Percentiles rank a stretch among this genome's conserved stretches.
These are phyloP conservation scores for Vigna hirtella DNA, from an alignment of 306 rosid species.

Conservation along the genomic window DNA sequence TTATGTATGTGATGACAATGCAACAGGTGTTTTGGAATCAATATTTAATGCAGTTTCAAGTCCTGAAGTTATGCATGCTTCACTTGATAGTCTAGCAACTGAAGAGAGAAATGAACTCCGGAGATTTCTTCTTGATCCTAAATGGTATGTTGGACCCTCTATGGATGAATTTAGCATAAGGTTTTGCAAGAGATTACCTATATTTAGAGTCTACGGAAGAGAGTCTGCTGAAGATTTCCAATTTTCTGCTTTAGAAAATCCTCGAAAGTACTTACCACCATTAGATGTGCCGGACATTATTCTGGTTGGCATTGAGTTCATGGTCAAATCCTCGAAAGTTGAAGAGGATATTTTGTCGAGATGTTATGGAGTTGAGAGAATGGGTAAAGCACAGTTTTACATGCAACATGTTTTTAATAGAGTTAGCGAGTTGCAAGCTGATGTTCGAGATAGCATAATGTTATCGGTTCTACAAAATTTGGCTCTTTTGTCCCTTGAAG, in stretches of 20 bases:
- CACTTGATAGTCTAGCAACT: slow-evolving; percentile 64
- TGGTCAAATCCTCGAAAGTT: slow-evolving; percentile 62
- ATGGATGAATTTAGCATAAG: slow-evolving; percentile 64
- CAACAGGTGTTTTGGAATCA: slow-evolving; percentile 75
- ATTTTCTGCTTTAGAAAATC: slow-evolving; percentile 81
- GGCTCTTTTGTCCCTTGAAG: slow-evolving; percentile 84
- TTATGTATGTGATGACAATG: slow-evolving; percentile 75
- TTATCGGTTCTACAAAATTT: slow-evolving; percentile 77
- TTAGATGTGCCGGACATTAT: slow-evolving; percentile 72
- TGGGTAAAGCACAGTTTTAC: slow-evolving; percentile 86
- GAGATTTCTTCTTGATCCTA: slow-evolving; percentile 81
- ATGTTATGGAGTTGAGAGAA: slow-evolving; percentile 80
- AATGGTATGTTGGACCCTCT: slow-evolving; percentile 82
- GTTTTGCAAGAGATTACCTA: slow-evolving; percentile 78
- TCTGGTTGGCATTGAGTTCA: slow-evolving; percentile 81
- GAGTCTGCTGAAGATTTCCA: slow-evolving; percentile 61
- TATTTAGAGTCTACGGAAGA: slow-evolving; percentile 70
- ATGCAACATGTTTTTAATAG: slow-evolving; percentile 66
- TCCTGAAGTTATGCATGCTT: slow-evolving; percentile 55
- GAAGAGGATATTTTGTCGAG: slow-evolving; percentile 82
- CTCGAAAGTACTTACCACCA: slow-evolving; percentile 84
- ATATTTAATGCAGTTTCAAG: slow-evolving; percentile 62
- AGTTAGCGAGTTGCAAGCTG: slow-evolving; percentile 78
- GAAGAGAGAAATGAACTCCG: slow-evolving; percentile 83
- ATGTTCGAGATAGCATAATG: slow-evolving; percentile 81